A percentile compares a stretch with the other conserved stretches of the same genome.
These are phyloP conservation scores for Tarenaya hassleriana DNA, from an alignment of 345 rosid genomes.

Conservation along the genomic window DNA sequence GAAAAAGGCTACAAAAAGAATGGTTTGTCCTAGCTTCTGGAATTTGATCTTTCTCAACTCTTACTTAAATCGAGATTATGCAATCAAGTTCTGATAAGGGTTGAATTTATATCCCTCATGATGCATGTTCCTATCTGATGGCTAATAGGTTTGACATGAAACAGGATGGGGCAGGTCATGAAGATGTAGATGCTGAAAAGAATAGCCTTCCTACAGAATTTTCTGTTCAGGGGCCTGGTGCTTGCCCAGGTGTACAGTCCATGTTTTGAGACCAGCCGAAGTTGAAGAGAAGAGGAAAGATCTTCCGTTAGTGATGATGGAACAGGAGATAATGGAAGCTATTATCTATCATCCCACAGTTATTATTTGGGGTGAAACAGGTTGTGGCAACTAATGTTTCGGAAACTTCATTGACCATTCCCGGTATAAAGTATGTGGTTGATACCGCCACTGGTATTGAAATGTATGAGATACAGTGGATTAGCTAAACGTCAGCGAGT, in stretches of 20 bases:
- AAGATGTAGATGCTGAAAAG: slow-evolving; percentile 12
- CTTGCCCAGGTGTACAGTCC: slow-evolving; percentile 52
- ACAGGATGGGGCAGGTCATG: slow-evolving; percentile 33
- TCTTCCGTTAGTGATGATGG: slow-evolving; percentile 96
- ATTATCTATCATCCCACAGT: slow-evolving; percentile 52
- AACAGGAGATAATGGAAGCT: slow-evolving; percentile 97
- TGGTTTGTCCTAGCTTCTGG: slow-evolving; percentile 27
- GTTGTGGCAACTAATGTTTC: slow-evolving; percentile 88
- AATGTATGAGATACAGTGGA: slow-evolving; percentile 69
- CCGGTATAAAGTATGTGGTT: slow-evolving; percentile 89
- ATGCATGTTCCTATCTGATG: neutral
- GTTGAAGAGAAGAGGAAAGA: slow-evolving; percentile 66
- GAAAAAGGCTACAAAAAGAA: slow-evolving; percentile 15
- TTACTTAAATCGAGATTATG: too few relatives aligned
- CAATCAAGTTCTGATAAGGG: too few relatives aligned
- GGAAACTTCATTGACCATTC: slow-evolving; percentile 90
- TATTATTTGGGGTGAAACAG: slow-evolving; percentile 79
- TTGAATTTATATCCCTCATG: too few relatives aligned
- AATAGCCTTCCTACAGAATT: slow-evolving; percentile 20
- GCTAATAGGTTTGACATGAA: slow-evolving; percentile 20
- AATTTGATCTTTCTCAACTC: neutral
- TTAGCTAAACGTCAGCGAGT: slow-evolving; percentile 87
- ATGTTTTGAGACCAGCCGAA: slow-evolving; percentile 63
- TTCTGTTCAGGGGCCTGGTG: slow-evolving; percentile 31
- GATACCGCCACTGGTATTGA: slow-evolving; percentile 85